Evolutionary conservation across 441 rosid genomes (phyloP).

Genomic region (Dalechampia spathulata): DNA sequence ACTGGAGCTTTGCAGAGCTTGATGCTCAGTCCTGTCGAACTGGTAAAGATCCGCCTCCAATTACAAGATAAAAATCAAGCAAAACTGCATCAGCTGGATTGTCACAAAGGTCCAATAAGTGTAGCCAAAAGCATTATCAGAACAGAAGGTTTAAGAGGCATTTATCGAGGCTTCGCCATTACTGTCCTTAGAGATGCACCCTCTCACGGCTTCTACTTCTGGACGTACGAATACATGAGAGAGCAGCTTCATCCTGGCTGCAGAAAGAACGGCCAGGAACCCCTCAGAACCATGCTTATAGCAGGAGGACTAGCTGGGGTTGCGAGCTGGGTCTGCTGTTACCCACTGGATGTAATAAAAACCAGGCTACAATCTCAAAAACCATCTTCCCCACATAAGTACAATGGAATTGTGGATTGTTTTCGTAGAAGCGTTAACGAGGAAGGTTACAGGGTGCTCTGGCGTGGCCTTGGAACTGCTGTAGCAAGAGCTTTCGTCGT

Average conservation of each 20-base stretch:
- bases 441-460: slow-evolving; percentile 71
- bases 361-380: slow-evolving; percentile 77
- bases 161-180: slow-evolving; percentile 68
- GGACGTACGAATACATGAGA: slow-evolving; percentile 77
- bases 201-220: slow-evolving; percentile 81
- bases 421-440: slow-evolving; percentile 48
- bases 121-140: slow-evolving; percentile 59
- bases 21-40: slow-evolving; percentile 71
- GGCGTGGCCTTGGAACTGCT: slow-evolving; percentile 95
- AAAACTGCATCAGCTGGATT: slow-evolving; percentile 10
- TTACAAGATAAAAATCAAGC: slow-evolving; percentile 32
- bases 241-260: slow-evolving; percentile 91
- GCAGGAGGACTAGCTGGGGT: slow-evolving; percentile 97
- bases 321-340: slow-evolving; percentile 86
- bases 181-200: slow-evolving; percentile 91
- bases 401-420: slow-evolving; percentile 73
- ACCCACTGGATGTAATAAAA: slow-evolving; percentile 83
- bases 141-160: slow-evolving; percentile 53
- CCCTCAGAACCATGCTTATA: slow-evolving; percentile 61
- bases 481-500: slow-evolving; percentile 93
- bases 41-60: slow-evolving; percentile 89
- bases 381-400: slow-evolving; percentile 27
- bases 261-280: slow-evolving; percentile 67
- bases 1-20: slow-evolving; percentile 87
- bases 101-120: slow-evolving; percentile 43